Conservation (phyloP, 306 rosid species). For the Vachellia collinsii region DNA sequence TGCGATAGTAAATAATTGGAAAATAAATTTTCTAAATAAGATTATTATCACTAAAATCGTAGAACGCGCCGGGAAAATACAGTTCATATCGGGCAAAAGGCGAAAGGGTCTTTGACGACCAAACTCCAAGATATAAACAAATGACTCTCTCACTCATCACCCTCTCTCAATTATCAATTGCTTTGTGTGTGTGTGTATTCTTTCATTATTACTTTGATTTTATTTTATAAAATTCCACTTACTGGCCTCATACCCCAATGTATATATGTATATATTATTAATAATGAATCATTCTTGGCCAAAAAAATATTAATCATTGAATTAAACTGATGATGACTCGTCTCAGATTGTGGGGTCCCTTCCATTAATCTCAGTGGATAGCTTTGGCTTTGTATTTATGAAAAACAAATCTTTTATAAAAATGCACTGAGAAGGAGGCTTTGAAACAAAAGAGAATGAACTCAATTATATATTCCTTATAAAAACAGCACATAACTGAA, state of each 20-base stretch:
- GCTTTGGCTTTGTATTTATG: background rate
- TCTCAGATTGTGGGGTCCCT: background rate
- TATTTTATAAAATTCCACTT: slow-evolving; percentile 31
- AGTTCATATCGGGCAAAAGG: background rate
- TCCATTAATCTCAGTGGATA: background rate
- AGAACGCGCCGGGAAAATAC: background rate
- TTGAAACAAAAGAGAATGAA: background rate
- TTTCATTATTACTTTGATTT: slow-evolving; percentile 36
- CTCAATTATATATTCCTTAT: background rate
- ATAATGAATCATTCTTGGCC: slow-evolving; percentile 35
- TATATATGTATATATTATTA: background rate
- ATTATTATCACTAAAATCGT: too few relatives aligned
- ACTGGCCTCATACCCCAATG: slow-evolving; percentile 42
- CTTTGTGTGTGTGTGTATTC: background rate
- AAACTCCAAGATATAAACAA: background rate
- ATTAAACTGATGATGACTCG: background rate
- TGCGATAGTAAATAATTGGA: too few relatives aligned
- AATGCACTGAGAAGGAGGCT: background rate
- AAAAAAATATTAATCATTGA: slow-evolving; percentile 35
- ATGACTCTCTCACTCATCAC: slow-evolving; percentile 40
- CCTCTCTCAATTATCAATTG: slow-evolving; percentile 39
- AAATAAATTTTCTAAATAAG: too few relatives aligned
- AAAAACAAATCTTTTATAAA: background rate
- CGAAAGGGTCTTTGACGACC: background rate
- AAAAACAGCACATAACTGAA: background rate